phyloP scores from a whole-genome alignment of 2,329 filamentous ascomycete species.

The Fusarium udum region DNA sequence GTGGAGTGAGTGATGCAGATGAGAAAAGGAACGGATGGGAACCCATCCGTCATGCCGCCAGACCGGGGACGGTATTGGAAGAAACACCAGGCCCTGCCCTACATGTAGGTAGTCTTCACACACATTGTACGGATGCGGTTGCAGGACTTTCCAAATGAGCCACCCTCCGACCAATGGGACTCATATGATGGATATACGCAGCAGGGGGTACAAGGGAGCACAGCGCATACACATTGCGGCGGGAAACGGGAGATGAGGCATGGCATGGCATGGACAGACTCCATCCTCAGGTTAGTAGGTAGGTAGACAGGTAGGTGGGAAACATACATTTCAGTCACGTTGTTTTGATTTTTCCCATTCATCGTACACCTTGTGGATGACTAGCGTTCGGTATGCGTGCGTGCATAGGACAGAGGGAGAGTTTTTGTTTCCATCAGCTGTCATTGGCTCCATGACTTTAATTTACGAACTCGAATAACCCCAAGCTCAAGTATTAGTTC shows the following conservation, averaged over 20 bases:
- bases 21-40: conserved; percentile 36
- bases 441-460: conserved; percentile 23
- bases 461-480: conserved; percentile 16
- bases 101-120: conserved; percentile 21
- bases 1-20: conserved; percentile 32
- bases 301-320: background rate
- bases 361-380: conserved; percentile 3
- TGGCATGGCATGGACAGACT: conserved; percentile 11
- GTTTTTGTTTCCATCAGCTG: conserved; percentile 16
- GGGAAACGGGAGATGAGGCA: conserved; percentile 37
- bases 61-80: conserved; percentile 12
- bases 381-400: conserved; percentile 9
- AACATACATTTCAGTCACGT: conserved; percentile 2
- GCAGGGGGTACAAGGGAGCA: conserved; percentile 19
- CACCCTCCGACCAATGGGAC: conserved; percentile 15
- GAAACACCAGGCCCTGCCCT: conserved; percentile 17
- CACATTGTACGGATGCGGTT: conserved; percentile 17
- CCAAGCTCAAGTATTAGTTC: conserved; percentile 7
- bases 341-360: background rate
- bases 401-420: conserved; percentile 1
- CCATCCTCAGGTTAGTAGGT: background rate
- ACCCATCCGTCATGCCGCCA: conserved; percentile 33
- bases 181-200: background rate
- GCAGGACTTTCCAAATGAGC: conserved; percentile 18
- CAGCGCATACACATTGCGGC: conserved; percentile 19